These are phyloP conservation scores for Ceratocystis cubensis DNA, from an alignment of 2,329 filamentous ascomycete genomes.

Conservation along the genomic window DNA sequence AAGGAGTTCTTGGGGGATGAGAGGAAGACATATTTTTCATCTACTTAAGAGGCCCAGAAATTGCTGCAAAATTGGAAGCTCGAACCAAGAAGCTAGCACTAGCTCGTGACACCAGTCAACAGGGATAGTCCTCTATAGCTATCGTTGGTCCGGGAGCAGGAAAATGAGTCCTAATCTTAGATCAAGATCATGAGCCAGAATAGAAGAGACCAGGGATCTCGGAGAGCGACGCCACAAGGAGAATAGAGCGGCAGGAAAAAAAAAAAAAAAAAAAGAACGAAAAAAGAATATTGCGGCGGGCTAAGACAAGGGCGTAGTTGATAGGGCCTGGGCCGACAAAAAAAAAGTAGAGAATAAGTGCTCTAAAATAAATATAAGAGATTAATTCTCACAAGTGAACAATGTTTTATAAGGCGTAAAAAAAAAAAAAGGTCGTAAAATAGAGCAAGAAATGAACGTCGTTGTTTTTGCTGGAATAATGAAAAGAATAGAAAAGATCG, in stretches of 20 bases:
- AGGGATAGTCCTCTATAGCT: constrained; percentile 4
- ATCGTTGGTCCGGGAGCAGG: background rate
- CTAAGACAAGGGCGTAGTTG: background rate
- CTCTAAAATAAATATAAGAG: background rate
- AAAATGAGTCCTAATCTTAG: constrained; percentile 13
- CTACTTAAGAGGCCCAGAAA: background rate
- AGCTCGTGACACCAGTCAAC: constrained; percentile 3
- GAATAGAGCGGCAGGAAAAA: background rate
- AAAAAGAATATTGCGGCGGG: background rate
- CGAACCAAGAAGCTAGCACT: background rate
- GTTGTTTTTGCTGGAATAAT: constrained; percentile 10
- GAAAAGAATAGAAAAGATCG: constrained; percentile 6
- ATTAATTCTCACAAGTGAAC: background rate
- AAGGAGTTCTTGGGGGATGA: constrained; percentile 24
- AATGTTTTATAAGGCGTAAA: constrained; percentile 4
- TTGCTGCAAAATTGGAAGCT: background rate
- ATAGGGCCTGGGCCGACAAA: background rate
- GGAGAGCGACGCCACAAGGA: background rate
- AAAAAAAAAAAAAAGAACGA: background rate
- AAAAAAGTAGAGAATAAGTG: background rate
- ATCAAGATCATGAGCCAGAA: constrained; percentile 11
- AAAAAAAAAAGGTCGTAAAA: background rate
- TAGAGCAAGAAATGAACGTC: background rate
- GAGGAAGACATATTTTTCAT: constrained; percentile 18
- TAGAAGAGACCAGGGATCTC: background rate